Evolutionary conservation across 108 stramenopile genomes (phyloP).

Genomic region (Cyclostephanos invisitatus): DNA sequence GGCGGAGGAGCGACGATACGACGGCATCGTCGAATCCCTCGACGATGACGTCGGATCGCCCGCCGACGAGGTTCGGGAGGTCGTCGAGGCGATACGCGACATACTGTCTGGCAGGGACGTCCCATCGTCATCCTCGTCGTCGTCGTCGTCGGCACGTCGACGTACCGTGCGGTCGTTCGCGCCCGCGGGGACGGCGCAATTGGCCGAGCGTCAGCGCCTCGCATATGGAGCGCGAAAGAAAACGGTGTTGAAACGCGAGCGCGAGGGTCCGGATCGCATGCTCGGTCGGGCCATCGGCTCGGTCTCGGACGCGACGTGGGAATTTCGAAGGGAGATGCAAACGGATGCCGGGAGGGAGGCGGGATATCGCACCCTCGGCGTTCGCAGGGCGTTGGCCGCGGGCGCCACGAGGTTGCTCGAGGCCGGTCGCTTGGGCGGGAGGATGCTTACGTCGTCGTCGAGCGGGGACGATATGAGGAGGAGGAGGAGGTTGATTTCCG

Average conservation of each 20-base stretch:
- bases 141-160: constrained; percentile 1
- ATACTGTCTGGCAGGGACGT: constrained; percentile 56
- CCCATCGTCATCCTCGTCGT: constrained; percentile 14
- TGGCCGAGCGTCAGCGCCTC: constrained; percentile 54
- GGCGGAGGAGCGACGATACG: neutral
- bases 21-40: too few relatives aligned
- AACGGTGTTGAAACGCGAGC: constrained; percentile 59
- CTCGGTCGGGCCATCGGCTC: constrained; percentile 50
- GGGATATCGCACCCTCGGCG: constrained; percentile 70
- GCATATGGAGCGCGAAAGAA: constrained; percentile 69
- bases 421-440: constrained; percentile 42
- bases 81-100: constrained; percentile 64
- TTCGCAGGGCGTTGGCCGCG: constrained; percentile 57
- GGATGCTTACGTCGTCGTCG: constrained; percentile 22
- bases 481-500: constrained; percentile 23
- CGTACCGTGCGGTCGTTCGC: constrained; percentile 57
- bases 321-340: constrained; percentile 70
- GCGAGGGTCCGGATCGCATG: constrained; percentile 58
- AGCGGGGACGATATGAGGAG: constrained; percentile 24
- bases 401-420: constrained; percentile 52
- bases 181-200: constrained; percentile 52
- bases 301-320: constrained; percentile 73
- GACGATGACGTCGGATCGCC: constrained; percentile 21
- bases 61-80: constrained; percentile 70
- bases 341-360: constrained; percentile 63